Percentiles rank a stretch among this genome's conserved stretches.
These are phyloP conservation scores for Zizania palustris DNA, from an alignment of 202 grass and related monocot species.

Conservation along the genomic window DNA sequence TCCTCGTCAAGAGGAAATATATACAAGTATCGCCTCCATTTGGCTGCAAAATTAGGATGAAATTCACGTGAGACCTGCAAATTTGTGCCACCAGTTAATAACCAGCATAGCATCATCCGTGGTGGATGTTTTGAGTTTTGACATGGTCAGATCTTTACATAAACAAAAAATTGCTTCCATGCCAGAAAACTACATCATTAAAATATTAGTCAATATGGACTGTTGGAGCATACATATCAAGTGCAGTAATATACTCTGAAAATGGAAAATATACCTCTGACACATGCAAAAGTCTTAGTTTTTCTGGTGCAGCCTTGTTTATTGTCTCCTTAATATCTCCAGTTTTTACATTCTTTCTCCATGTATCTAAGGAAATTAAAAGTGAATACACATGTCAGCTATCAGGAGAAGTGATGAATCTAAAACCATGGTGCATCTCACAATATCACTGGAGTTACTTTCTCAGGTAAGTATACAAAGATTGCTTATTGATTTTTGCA, in stretches of 20 bases:
- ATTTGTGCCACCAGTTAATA: constrained; percentile 38
- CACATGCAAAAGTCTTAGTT: constrained; percentile 66
- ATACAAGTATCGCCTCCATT: constrained; percentile 94
- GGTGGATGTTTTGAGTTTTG: constrained; percentile 1
- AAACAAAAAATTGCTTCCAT: background rate
- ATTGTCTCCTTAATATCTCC: constrained; percentile 62
- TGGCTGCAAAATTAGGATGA: constrained; percentile 95
- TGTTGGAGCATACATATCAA: background rate
- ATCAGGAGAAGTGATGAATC: constrained; percentile 4
- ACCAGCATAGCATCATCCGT: background rate
- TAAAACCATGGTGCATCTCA: constrained; percentile 1
- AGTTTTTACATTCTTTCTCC: constrained; percentile 81
- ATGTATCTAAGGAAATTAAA: constrained; percentile 60
- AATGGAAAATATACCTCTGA: constrained; percentile 53
- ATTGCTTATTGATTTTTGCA: background rate
- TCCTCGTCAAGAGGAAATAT: constrained; percentile 79
- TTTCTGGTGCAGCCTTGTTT: constrained; percentile 58
- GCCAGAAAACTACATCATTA: background rate
- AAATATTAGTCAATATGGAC: background rate
- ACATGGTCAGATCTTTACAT: constrained; percentile 12
- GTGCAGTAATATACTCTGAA: background rate
- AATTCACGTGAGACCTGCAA: constrained; percentile 81
- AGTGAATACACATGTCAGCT: constrained; percentile 14
- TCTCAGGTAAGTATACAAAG: background rate
- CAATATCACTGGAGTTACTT: background rate